Conservation (phyloP, 225 moss, liverwort and hornwort species). For the Thuidium tamariscinum region DNA sequence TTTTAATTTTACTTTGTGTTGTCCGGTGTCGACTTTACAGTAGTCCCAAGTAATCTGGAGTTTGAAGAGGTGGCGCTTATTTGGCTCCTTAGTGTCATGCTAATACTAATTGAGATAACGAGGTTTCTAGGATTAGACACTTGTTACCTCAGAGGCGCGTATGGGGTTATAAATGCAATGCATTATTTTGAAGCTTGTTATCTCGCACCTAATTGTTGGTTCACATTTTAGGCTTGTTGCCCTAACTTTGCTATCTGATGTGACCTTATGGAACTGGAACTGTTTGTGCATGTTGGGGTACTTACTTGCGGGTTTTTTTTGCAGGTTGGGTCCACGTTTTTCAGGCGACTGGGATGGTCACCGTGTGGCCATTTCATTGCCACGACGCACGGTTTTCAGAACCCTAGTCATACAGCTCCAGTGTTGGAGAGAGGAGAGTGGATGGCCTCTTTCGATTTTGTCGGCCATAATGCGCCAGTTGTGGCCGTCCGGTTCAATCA, state of each 20-base stretch:
- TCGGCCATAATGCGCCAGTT: conserved; percentile 94
- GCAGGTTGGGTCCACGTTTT: conserved; percentile 89
- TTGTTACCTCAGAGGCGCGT: not conserved
- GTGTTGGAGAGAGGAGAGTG: conserved; percentile 97
- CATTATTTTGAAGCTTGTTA: not conserved
- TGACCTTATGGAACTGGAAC: not conserved
- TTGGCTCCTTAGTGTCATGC: not conserved
- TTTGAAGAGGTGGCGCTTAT: not conserved
- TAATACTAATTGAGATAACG: not conserved
- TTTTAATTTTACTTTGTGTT: not conserved
- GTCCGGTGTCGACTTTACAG: not conserved
- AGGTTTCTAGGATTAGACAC: not conserved
- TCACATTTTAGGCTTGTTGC: not conserved
- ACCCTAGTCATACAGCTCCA: conserved; percentile 96
- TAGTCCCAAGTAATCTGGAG: not conserved
- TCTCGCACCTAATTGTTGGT: not conserved
- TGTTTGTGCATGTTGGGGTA: not conserved
- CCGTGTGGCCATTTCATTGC: conserved; percentile 99
- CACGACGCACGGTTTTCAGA: conserved; percentile 92
- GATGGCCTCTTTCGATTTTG: conserved; percentile 95
- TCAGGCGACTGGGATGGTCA: conserved; percentile 91
- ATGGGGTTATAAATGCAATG: not conserved
- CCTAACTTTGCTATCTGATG: not conserved
- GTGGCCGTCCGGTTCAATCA: conserved; percentile 97
- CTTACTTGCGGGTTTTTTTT: not conserved